phyloP scores from a whole-genome alignment of 345 rosid species.

The Camelina laxa region DNA sequence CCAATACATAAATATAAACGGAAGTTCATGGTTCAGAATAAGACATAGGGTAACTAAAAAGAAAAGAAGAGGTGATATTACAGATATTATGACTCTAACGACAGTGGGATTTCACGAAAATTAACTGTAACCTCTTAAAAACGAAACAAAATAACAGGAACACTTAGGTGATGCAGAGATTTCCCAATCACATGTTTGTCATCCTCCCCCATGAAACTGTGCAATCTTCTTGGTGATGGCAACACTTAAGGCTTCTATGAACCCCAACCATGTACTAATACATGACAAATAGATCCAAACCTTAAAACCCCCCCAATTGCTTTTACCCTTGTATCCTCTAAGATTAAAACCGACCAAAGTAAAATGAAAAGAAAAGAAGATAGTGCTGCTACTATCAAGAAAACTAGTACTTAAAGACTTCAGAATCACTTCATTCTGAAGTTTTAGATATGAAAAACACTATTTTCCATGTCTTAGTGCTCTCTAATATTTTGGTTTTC shows the following conservation, averaged over 20 bases:
- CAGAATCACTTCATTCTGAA: constrained; percentile 34
- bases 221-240: constrained; percentile 30
- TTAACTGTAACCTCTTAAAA: constrained; percentile 8
- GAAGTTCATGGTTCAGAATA: constrained; percentile 15
- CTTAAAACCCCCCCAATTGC: constrained; percentile 14
- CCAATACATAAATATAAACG: not conserved
- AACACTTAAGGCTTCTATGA: constrained; percentile 11
- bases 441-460: constrained; percentile 38
- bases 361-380: not conserved
- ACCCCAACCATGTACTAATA: constrained; percentile 31
- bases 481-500: constrained; percentile 17
- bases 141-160: constrained; percentile 20
- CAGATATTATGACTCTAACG: not conserved
- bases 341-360: not conserved
- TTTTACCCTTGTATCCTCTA: not conserved
- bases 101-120: not conserved
- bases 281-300: constrained; percentile 17
- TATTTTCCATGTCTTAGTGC: constrained; percentile 36
- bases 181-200: not conserved
- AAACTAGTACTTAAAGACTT: constrained; percentile 3
- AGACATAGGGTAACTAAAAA: not conserved
- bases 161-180: constrained; percentile 27
- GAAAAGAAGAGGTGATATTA: not conserved
- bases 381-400: not conserved
- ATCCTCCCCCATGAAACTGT: constrained; percentile 10